Conservation (phyloP, 139 green algal species). For the Chlamydomonas sphaeroides region DNA sequence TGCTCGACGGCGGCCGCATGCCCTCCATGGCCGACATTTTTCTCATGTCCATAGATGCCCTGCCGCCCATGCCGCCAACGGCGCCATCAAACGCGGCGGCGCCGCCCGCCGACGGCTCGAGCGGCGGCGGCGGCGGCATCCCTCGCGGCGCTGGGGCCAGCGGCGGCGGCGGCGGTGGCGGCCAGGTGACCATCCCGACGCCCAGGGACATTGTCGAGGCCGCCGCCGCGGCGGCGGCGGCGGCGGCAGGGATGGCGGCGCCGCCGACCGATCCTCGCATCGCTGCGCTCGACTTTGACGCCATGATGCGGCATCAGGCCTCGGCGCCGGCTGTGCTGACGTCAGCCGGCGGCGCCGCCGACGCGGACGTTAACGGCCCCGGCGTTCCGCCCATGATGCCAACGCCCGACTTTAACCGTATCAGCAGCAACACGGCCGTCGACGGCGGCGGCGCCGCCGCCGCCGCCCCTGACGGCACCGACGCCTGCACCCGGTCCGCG, state of each 20-base stretch:
- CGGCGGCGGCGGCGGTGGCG: too few species aligned
- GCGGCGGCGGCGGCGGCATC: background rate
- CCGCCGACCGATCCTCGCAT: background rate
- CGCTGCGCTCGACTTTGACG: background rate
- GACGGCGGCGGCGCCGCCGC: too few species aligned
- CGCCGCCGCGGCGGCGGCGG: background rate
- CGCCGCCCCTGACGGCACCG: too few species aligned
- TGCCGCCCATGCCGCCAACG: background rate
- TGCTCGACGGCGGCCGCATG: background rate
- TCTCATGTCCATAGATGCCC: conserved; percentile 13
- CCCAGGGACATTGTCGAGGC: too few species aligned
- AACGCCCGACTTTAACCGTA: background rate
- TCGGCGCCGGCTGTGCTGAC: background rate
- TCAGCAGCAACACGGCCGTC: background rate
- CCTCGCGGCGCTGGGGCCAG: too few species aligned
- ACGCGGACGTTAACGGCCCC: background rate
- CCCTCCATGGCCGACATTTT: conserved; percentile 16
- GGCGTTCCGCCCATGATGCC: too few species aligned
- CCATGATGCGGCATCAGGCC: background rate
- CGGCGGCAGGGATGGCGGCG: background rate
- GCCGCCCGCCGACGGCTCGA: background rate
- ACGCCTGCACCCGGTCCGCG: too few species aligned
- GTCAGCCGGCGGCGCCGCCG: too few species aligned
- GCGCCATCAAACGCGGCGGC: background rate
- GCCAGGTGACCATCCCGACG: too few species aligned